phyloP scores from a whole-genome alignment of 345 rosid species.

The Hibiscus syriacus region DNA sequence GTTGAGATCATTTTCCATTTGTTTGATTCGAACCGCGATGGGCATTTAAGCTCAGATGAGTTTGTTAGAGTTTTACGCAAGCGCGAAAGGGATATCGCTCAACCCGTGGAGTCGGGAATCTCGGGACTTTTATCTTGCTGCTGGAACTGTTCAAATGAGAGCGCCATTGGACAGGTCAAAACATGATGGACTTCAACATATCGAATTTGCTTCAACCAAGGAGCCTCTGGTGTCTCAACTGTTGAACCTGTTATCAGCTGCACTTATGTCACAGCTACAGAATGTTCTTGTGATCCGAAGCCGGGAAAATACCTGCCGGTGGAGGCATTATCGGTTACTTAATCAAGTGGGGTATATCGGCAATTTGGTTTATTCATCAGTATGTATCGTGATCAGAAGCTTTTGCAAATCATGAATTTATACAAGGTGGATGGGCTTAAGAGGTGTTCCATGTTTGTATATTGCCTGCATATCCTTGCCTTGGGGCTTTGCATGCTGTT shows the following conservation, averaged over 20 bases:
- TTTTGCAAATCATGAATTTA: not conserved
- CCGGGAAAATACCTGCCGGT: not conserved
- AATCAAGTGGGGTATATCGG: not conserved
- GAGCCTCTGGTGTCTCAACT: too few relatives aligned
- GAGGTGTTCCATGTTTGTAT: not conserved
- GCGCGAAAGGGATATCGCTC: conserved; percentile 64
- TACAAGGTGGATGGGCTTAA: not conserved
- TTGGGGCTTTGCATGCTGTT: too few relatives aligned
- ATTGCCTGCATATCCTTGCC: not conserved
- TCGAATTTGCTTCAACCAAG: not conserved
- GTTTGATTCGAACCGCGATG: conserved; percentile 68
- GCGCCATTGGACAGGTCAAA: conserved; percentile 20
- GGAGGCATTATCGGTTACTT: not conserved
- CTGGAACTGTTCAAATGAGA: conserved; percentile 31
- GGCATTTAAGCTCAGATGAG: conserved; percentile 62
- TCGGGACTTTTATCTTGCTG: conserved; percentile 37
- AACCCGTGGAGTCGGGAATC: conserved; percentile 48
- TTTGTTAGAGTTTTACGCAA: conserved; percentile 52
- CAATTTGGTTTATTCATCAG: not conserved
- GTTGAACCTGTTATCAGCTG: not conserved
- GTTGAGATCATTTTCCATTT: conserved; percentile 68
- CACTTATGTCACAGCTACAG: too few relatives aligned
- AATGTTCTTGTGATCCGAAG: not conserved
- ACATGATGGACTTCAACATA: conserved; percentile 7
- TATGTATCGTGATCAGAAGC: not conserved